These are phyloP conservation scores for Lipomyces orientalis DNA, from an alignment of 805 yeast genomes.

Conservation along the genomic window DNA sequence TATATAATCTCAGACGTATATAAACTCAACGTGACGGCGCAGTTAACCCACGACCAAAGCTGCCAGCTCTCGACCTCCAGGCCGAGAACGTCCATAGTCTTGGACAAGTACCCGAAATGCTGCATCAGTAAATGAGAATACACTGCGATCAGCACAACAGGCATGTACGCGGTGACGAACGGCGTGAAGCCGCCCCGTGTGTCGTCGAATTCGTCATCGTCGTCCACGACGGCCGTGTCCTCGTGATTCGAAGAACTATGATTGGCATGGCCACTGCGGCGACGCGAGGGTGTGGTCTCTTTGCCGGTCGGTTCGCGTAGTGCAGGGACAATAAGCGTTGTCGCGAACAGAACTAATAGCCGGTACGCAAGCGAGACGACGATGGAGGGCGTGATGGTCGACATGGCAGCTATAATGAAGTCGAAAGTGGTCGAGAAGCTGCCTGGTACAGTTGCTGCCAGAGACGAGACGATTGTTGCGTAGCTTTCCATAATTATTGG, in stretches of 20 bases:
- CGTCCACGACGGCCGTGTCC: constrained; percentile 4
- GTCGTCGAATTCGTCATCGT: constrained; percentile 6
- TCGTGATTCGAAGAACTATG: background rate
- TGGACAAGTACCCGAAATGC: constrained; percentile 72
- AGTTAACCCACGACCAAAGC: constrained; percentile 97
- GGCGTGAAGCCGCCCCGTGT: constrained; percentile 20
- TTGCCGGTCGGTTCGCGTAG: constrained; percentile 46
- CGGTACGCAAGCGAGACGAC: constrained; percentile 82
- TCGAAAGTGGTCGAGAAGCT: constrained; percentile 50
- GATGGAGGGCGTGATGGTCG: constrained; percentile 80
- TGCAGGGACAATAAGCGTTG: constrained; percentile 91
- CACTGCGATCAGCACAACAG: constrained; percentile 91
- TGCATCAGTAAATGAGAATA: constrained; percentile 93
- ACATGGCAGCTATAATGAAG: constrained; percentile 55
- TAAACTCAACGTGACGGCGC: constrained; percentile 76
- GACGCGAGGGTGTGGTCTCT: background rate
- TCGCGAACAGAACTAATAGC: constrained; percentile 82
- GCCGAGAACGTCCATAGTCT: constrained; percentile 68
- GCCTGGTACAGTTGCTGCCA: constrained; percentile 50
- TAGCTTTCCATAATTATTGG: constrained; percentile 49
- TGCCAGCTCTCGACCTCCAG: constrained; percentile 64
- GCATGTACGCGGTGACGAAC: constrained; percentile 84
- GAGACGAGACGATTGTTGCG: constrained; percentile 45
- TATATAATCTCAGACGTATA: constrained; percentile 75
- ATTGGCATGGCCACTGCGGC: background rate